Base-by-base conservation (phyloP, 108 stramenopile genomes). In the Cyclotella choctawhatcheeana region DNA sequence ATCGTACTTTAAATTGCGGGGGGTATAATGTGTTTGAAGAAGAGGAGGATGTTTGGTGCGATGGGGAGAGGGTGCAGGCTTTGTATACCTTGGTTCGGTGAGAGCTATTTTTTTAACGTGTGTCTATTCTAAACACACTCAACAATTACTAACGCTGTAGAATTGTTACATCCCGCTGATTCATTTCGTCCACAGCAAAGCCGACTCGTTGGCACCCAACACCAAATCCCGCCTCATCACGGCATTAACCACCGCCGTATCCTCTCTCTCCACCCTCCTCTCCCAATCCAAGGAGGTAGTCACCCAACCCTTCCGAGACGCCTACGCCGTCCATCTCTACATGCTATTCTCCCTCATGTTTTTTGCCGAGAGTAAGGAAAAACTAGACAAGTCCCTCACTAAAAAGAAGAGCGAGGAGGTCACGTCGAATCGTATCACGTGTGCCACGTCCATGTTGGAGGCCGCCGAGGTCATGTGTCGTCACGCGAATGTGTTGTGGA, bases 331-430 rank as follows among this genome's bases (percentile, higher is more conserved):
- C 64, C 95, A 93, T 67, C 54, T 93, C 47, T 96, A 96, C 88
- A 92, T 93, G 91, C 83, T 96, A 21, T 96, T 88, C 70, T 86
- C 95, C 2, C 56, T 93, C 54, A 92, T 93, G 92, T 90, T 89
- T 74, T 84, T 89, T 34, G 85, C 79, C 40, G 95, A 96, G 68
- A 82, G 88, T 5, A 85, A 92, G 73, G 84, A 82, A 29, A 92
- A 88, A 65, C 71, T 81, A 5, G 51, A 52, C 20, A 52, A 52
- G 51, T 52, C 51, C 20, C 51, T 52, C n/a, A 17, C 56, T 33
- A 74, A 76, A 13, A 74, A 68, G 47, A 75, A 76, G 62, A 22
- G 64, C 35, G 67, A 72, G 31, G 73, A 81, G 17, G 17, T 67
- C 20, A 59, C 60, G 3, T 22, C 73, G 20, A 74, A 77, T 62